Conservation (phyloP, 2,329 filamentous ascomycete genomes). For the Neonectria punicea region DNA sequence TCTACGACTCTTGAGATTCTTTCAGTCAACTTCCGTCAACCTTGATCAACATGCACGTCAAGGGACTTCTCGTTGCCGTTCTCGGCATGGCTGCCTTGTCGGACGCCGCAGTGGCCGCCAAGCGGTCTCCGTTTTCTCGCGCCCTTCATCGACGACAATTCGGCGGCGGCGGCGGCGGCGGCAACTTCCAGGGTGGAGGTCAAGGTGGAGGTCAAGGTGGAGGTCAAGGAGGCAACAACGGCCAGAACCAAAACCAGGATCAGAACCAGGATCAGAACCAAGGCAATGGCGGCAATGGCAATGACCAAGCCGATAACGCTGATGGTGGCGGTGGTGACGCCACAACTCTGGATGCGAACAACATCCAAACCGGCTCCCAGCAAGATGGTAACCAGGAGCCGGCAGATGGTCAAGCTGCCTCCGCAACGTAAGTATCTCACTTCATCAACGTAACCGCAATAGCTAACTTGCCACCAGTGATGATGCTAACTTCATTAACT, state of each 20-base stretch:
- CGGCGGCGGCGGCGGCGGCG: slow-evolving; percentile 26
- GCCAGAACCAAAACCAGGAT: slow-evolving; percentile 33
- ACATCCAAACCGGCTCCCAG: slow-evolving; percentile 61
- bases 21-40: slow-evolving; percentile 3
- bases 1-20: slow-evolving; percentile 13
- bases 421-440: slow-evolving; percentile 58
- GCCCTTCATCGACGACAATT: slow-evolving; percentile 56
- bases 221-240: slow-evolving; percentile 32
- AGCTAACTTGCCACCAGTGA: slow-evolving; percentile 56
- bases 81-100: slow-evolving; percentile 57
- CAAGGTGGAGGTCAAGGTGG: slow-evolving; percentile 12
- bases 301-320: slow-evolving; percentile 30
- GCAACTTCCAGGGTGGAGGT: slow-evolving; percentile 7
- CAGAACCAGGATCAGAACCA: slow-evolving; percentile 33
- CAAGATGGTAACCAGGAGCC: slow-evolving; percentile 58
- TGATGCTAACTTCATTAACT: slow-evolving; percentile 71
- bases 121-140: slow-evolving; percentile 50
- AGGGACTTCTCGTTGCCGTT: slow-evolving; percentile 60
- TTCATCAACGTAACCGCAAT: background rate
- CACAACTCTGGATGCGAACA: slow-evolving; percentile 52
- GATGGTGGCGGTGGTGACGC: slow-evolving; percentile 44
- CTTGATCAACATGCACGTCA: slow-evolving; percentile 61
- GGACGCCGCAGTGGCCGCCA: slow-evolving; percentile 57
- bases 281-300: slow-evolving; percentile 29
- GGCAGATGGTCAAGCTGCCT: slow-evolving; percentile 61